A percentile compares a stretch with the other conserved stretches of the same genome.
These are phyloP conservation scores for Penicillium sp. DNA, from an alignment of 2,329 filamentous ascomycete genomes.

Conservation along the genomic window DNA sequence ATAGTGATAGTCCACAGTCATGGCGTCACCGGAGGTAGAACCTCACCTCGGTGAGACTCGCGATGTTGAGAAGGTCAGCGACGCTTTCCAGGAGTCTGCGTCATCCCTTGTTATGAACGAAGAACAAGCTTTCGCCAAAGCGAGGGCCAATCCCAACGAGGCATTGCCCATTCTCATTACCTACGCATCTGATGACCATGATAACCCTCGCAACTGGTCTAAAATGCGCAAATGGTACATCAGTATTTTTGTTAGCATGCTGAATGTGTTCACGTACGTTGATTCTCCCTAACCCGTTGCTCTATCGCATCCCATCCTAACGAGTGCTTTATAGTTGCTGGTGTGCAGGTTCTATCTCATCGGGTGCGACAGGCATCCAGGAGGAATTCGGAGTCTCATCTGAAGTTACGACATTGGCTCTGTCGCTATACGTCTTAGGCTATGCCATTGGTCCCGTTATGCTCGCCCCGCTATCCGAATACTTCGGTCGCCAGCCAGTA, in stretches of 20 bases:
- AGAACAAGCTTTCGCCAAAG: slow-evolving; percentile 26
- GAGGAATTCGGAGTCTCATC: slow-evolving; percentile 28
- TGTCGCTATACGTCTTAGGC: slow-evolving; percentile 33
- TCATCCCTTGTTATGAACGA: slow-evolving; percentile 19
- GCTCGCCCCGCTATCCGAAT: slow-evolving; percentile 35
- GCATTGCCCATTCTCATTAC: slow-evolving; percentile 24
- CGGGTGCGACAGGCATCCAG: slow-evolving; percentile 26
- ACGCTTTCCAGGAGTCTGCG: slow-evolving; percentile 9
- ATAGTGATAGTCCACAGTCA: neutral
- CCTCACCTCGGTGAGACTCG: neutral
- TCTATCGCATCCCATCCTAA: neutral
- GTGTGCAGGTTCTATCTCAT: slow-evolving; percentile 30
- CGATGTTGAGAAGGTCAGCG: slow-evolving; percentile 17
- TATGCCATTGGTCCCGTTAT: slow-evolving; percentile 31
- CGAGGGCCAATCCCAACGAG: slow-evolving; percentile 22
- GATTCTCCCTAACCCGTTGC: neutral
- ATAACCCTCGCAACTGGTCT: slow-evolving; percentile 45
- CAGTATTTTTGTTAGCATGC: slow-evolving; percentile 39
- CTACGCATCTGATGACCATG: slow-evolving; percentile 22
- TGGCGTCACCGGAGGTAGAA: slow-evolving; percentile 4
- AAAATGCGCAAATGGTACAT: slow-evolving; percentile 44
- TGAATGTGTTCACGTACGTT: slow-evolving; percentile 33
- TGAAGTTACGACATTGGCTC: slow-evolving; percentile 33
- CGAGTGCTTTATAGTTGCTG: slow-evolving; percentile 8
- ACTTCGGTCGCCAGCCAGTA: slow-evolving; percentile 36